phyloP scores from a whole-genome alignment of 331 rosid species.

The Phaseolus coccineus region DNA sequence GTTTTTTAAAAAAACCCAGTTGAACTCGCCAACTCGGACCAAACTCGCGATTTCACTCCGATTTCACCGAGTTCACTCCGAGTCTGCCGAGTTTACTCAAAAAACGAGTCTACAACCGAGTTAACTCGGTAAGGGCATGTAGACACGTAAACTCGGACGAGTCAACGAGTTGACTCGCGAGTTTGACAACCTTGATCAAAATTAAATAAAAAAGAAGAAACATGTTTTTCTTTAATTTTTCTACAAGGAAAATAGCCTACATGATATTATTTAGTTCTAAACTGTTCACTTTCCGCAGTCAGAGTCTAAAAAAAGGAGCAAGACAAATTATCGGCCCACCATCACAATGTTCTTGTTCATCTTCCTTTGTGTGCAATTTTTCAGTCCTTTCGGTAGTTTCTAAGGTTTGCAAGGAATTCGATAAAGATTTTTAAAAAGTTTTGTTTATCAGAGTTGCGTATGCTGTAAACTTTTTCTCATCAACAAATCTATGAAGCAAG shows the following conservation, averaged over 20 bases:
- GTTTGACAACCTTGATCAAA: too few species aligned
- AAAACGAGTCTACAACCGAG: too few species aligned
- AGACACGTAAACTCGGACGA: too few species aligned
- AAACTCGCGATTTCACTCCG: too few species aligned
- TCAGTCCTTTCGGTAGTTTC: background rate
- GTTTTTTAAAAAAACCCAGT: too few species aligned
- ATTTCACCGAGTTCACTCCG: too few species aligned
- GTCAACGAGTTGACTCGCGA: too few species aligned
- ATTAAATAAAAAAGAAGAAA: background rate
- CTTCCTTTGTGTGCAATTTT: background rate
- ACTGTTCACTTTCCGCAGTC: background rate
- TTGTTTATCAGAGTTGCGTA: background rate
- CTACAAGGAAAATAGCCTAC: background rate
- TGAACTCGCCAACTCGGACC: too few species aligned
- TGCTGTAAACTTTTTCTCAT: background rate
- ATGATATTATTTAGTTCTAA: conserved; percentile 7
- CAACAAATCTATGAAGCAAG: background rate
- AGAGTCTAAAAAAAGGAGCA: background rate
- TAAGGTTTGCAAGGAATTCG: conserved; percentile 15
- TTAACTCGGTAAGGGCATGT: too few species aligned
- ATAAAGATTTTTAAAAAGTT: background rate
- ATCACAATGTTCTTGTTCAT: conserved; percentile 32
- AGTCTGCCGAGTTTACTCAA: too few species aligned
- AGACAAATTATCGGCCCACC: conserved; percentile 7
- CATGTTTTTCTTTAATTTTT: background rate